Evolutionary conservation across 2,329 filamentous ascomycete genomes (phyloP), one percentile per base, ranked within the genome.

Genomic region (Diplodia intermedia): DNA sequence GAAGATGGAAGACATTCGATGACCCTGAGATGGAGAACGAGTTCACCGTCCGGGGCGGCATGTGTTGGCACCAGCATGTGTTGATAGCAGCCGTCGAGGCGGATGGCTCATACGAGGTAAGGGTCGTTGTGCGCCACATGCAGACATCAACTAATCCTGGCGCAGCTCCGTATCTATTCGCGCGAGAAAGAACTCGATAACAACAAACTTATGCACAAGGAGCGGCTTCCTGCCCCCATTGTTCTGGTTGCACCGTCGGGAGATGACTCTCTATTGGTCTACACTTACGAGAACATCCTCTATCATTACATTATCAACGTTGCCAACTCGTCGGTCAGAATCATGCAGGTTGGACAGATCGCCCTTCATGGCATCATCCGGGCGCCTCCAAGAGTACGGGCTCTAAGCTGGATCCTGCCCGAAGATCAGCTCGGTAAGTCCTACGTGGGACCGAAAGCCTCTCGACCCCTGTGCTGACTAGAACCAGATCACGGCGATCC

Each of bases 11-110:
- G 77, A 96, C 91, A 0, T 99, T 99, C 77, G 86, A 90, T 60
- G 93, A 94, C 73, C 86, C 89, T 31, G 88, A 86, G 36, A 86
- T 90, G 75, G 95, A 98, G 79, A 93, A 94, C 73, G 92, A 94
- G 70, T 99, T 99, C 76, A 89, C 93, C 29, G 92, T 99, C 15
- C 86, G 94, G 70, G 95, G 95, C 60, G 95, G 95, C 7, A 97
- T 99, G 94, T 98, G 94, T 77, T 99, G 95, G 95, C 94, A 97
- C 76, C 93, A 97, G 72, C 94, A 99, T 79, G 91, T 98, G 38
- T 84, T 99, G 20, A 92, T 98, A 67, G 94, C 93, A 49, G 93
- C 94, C 4, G 90, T 97, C n/a, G 95, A 99, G 79, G 89, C 88
- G 66, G 91, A 91, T 72, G 87, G 89, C 71, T 89, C 89, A 26